Conservation (phyloP, 345 rosid genomes). For the Erysimum cheiranthoides region DNA sequence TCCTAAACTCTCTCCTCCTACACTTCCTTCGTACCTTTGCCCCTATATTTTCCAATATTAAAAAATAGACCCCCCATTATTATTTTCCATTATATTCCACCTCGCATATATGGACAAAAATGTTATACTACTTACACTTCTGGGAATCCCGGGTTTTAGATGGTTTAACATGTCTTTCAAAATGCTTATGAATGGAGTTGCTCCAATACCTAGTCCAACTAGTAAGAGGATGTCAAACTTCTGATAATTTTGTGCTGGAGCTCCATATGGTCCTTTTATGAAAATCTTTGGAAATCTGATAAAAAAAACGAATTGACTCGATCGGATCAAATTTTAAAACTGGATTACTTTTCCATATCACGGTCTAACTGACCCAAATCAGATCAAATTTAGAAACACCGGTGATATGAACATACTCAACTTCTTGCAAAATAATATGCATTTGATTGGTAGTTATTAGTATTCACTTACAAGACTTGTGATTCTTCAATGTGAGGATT, state of each 20-base stretch:
- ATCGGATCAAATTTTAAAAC: neutral
- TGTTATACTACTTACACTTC: slow-evolving; percentile 46
- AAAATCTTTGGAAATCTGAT: slow-evolving; percentile 75
- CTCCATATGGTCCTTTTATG: slow-evolving; percentile 93
- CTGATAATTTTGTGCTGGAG: slow-evolving; percentile 90
- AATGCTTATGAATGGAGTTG: slow-evolving; percentile 96
- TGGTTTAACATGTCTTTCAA: slow-evolving; percentile 78
- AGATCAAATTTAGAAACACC: neutral
- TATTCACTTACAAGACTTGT: slow-evolving; percentile 56
- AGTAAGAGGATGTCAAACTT: slow-evolving; percentile 81
- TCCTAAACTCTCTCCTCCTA: slow-evolving; percentile 44
- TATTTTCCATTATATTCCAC: neutral
- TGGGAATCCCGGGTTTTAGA: slow-evolving; percentile 54
- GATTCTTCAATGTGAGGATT: slow-evolving; percentile 53
- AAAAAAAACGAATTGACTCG: neutral
- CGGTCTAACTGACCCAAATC: neutral
- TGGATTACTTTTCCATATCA: neutral
- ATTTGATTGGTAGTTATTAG: neutral
- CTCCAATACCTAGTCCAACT: slow-evolving; percentile 92
- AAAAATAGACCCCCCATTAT: neutral
- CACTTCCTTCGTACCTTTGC: slow-evolving; percentile 45
- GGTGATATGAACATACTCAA: neutral
- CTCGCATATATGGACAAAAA: neutral
- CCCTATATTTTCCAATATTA: slow-evolving; percentile 34
- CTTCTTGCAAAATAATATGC: neutral